Percentiles rank a stretch among this genome's conserved stretches.
These are phyloP conservation scores for Euphorbia tirucalli DNA, from an alignment of 345 rosid genomes.

Conservation along the genomic window DNA sequence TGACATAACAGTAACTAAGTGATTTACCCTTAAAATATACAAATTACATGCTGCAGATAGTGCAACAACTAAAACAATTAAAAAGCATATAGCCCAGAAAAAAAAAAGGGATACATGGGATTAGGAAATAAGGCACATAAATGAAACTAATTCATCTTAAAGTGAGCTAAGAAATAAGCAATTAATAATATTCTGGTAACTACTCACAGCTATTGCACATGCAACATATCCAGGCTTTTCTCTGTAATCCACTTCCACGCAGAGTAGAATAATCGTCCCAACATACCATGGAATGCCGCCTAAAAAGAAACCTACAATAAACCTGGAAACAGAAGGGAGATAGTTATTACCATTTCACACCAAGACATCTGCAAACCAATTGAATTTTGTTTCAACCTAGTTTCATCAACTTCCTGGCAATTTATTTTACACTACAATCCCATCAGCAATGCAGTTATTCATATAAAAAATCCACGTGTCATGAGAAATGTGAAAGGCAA, in stretches of 20 bases:
- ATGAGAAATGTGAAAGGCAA: background rate
- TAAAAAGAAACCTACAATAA: constrained; percentile 71
- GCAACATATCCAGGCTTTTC: constrained; percentile 89
- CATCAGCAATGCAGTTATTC: background rate
- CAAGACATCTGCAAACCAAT: background rate
- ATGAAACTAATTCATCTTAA: background rate
- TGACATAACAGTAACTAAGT: no score
- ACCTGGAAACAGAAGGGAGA: constrained; percentile 41
- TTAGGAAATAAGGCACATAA: constrained; percentile 3
- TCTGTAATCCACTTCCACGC: constrained; percentile 54
- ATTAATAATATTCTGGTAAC: background rate
- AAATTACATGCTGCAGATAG: background rate
- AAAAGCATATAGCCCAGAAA: background rate
- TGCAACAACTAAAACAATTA: background rate
- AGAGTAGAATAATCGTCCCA: constrained; percentile 59
- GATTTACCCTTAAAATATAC: background rate
- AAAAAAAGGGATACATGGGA: background rate
- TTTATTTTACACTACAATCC: background rate
- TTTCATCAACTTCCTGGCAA: background rate
- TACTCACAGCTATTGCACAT: constrained; percentile 72
- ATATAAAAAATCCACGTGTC: background rate
- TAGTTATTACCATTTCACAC: background rate
- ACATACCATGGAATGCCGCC: constrained; percentile 89
- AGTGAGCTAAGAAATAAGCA: background rate
- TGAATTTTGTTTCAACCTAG: background rate